A percentile compares a stretch with the other conserved stretches of the same genome.
Conservation (phyloP, 2,329 filamentous ascomycete genomes). For the Aspergillus floridensis region DNA sequence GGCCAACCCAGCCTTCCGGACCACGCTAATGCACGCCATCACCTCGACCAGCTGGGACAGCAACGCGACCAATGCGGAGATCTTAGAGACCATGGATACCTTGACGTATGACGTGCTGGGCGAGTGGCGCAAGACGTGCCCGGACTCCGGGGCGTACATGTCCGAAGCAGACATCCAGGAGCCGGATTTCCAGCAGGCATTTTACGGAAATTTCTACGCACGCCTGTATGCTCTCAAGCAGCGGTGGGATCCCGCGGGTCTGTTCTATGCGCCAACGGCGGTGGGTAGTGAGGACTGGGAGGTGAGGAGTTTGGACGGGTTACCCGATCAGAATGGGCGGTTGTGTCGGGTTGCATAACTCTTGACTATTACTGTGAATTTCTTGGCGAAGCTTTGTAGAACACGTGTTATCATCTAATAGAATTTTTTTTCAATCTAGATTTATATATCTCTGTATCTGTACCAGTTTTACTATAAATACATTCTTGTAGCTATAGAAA, state of each 20-base stretch:
- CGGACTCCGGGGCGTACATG: conserved; percentile 29
- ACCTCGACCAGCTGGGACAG: conserved; percentile 24
- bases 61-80: conserved; percentile 37
- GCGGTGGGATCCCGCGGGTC: conserved; percentile 49
- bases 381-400: too few species aligned
- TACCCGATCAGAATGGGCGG: conserved; percentile 38
- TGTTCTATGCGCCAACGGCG: conserved; percentile 52
- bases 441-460: too few species aligned
- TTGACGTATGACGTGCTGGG: conserved; percentile 22
- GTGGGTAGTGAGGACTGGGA: conserved; percentile 56
- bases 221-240: conserved; percentile 46
- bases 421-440: too few species aligned
- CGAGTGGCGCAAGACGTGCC: conserved; percentile 26
- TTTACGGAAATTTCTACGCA: conserved; percentile 30
- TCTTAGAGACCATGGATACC: conserved; percentile 23
- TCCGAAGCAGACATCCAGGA: conserved; percentile 52
- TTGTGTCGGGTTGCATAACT: conserved; percentile 34
- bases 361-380: fast-evolving
- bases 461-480: too few species aligned
- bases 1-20: conserved; percentile 27
- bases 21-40: conserved; percentile 27
- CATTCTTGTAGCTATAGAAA: too few species aligned
- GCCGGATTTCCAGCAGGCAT: conserved; percentile 31
- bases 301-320: conserved; percentile 31
- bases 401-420: too few species aligned